Conservation (phyloP, 306 rosid genomes). For the Sicyos baderoa region DNA sequence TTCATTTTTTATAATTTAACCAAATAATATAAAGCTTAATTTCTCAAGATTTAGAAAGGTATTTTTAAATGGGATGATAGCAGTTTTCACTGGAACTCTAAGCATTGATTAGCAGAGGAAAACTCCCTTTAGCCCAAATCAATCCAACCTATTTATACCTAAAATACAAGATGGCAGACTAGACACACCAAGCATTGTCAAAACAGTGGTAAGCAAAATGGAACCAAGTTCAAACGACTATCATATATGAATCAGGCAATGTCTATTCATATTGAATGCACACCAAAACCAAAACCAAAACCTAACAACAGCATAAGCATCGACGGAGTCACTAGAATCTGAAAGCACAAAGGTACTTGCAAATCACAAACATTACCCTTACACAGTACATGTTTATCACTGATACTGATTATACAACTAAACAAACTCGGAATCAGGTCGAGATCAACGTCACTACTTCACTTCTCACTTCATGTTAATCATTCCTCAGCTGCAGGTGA, state of each 20-base stretch:
- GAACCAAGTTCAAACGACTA: not conserved
- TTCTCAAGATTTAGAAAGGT: too few relatives aligned
- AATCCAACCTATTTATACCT: too few relatives aligned
- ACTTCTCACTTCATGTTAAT: not conserved
- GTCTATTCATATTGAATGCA: not conserved
- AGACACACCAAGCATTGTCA: not conserved
- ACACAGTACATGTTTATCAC: not conserved
- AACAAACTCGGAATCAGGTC: not conserved
- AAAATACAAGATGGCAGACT: too few relatives aligned
- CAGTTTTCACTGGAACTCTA: too few relatives aligned
- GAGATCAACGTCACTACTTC: not conserved
- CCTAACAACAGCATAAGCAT: not conserved
- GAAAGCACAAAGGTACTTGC: slow-evolving; percentile 2
- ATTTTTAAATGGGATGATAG: too few relatives aligned
- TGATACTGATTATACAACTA: slow-evolving; percentile 14
- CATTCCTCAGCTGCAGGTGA: slow-evolving; percentile 19
- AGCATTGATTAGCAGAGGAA: too few relatives aligned
- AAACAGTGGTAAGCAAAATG: not conserved
- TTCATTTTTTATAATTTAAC: too few relatives aligned
- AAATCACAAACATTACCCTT: not conserved
- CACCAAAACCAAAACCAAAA: too few relatives aligned
- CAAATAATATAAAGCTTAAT: too few relatives aligned
- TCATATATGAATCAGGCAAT: not conserved
- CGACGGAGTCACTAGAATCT: not conserved
- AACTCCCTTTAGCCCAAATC: too few relatives aligned